These are phyloP conservation scores for Yamadazyma laniorum DNA, from an alignment of 805 yeast species.

Conservation along the genomic window DNA sequence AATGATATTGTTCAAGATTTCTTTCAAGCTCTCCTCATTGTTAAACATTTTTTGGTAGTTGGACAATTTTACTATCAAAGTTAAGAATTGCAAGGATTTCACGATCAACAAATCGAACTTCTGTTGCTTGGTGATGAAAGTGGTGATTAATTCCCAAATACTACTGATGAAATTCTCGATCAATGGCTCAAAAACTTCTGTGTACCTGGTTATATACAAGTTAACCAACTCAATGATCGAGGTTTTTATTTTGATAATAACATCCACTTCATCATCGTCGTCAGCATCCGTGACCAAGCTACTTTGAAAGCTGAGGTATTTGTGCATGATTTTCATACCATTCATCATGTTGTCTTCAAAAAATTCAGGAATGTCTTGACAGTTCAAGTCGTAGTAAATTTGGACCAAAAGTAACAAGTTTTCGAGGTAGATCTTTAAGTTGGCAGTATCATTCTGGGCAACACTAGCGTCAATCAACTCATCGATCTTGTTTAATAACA, in stretches of 20 bases:
- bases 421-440: constrained; percentile 59
- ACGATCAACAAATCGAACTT: constrained; percentile 85
- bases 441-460: constrained; percentile 36
- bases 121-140: constrained; percentile 61
- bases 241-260: constrained; percentile 70
- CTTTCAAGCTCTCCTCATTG: constrained; percentile 58
- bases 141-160: constrained; percentile 71
- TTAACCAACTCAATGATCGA: constrained; percentile 82
- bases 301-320: constrained; percentile 66
- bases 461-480: constrained; percentile 48
- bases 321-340: constrained; percentile 81
- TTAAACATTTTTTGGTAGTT: constrained; percentile 65
- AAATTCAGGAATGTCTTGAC: constrained; percentile 97
- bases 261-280: constrained; percentile 68
- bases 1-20: constrained; percentile 77
- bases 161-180: constrained; percentile 77
- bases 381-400: constrained; percentile 88
- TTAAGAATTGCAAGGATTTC: constrained; percentile 74
- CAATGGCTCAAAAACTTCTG: constrained; percentile 82
- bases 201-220: constrained; percentile 85
- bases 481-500: constrained; percentile 68
- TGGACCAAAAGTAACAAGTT: constrained; percentile 70
- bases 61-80: constrained; percentile 73
- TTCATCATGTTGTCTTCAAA: constrained; percentile 83
- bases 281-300: constrained; percentile 51